These are phyloP conservation scores for Achlya hypogyna DNA, from an alignment of 352 stramenopile species.

Conservation along the genomic window DNA sequence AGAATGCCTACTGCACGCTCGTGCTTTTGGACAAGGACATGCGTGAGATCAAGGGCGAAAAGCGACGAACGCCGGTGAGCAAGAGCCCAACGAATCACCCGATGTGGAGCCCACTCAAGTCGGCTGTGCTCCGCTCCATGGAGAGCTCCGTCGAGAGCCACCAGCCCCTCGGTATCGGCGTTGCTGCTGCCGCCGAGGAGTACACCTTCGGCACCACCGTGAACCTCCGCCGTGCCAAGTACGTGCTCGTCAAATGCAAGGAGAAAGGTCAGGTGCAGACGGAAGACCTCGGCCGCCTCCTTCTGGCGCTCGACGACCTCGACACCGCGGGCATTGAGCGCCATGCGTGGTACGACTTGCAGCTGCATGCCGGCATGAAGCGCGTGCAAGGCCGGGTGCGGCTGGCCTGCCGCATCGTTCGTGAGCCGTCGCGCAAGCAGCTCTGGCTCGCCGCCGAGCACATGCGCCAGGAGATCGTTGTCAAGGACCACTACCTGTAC, in stretches of 20 bases:
- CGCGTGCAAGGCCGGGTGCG: conserved; percentile 71
- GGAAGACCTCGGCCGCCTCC: conserved; percentile 64
- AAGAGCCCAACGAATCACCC: conserved; percentile 27
- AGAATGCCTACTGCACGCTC: conserved; percentile 76
- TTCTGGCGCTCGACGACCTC: conserved; percentile 74
- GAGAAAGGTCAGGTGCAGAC: conserved; percentile 79
- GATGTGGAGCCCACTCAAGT: conserved; percentile 78
- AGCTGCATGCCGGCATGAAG: conserved; percentile 77
- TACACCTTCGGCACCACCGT: conserved; percentile 81
- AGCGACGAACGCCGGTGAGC: conserved; percentile 57
- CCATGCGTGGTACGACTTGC: conserved; percentile 79
- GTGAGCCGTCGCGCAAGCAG: conserved; percentile 74
- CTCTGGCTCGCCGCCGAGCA: conserved; percentile 77
- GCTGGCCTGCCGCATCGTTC: conserved; percentile 78
- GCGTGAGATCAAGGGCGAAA: conserved; percentile 81
- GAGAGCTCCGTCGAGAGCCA: conserved; percentile 71
- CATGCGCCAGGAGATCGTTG: conserved; percentile 65
- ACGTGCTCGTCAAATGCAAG: conserved; percentile 81
- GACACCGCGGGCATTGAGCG: conserved; percentile 76
- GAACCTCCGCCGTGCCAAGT: conserved; percentile 68
- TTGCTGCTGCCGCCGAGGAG: conserved; percentile 66
- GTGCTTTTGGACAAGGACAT: conserved; percentile 77
- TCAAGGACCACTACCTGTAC: conserved; percentile 67
- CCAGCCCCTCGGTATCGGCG: conserved; percentile 77
- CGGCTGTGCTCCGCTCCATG: conserved; percentile 64